Percentiles rank a stretch among this genome's conserved stretches.
Conservation (phyloP, 75 land plant genomes). For the Cryptomeria japonica region DNA sequence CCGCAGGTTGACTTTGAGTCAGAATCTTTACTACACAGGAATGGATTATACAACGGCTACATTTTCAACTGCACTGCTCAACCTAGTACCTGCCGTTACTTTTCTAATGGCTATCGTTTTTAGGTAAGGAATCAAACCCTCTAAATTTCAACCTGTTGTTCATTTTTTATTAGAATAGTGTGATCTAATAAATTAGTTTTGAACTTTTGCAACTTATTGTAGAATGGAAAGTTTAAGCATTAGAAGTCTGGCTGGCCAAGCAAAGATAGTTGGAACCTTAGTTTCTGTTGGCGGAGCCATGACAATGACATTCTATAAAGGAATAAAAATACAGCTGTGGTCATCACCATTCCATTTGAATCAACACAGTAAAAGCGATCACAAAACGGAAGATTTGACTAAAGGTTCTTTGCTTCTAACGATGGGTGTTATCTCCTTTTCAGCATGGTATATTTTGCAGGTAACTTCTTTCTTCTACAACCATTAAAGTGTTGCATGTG, state of each 20-base stretch:
- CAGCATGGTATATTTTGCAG: too few relatives aligned
- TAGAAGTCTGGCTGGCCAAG: conserved; percentile 29
- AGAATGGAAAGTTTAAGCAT: conserved; percentile 53
- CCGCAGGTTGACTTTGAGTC: conserved; percentile 52
- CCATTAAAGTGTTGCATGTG: too few relatives aligned
- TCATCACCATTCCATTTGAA: neutral
- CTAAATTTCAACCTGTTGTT: too few relatives aligned
- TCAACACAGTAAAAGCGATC: too few relatives aligned
- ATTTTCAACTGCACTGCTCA: too few relatives aligned
- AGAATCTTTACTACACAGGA: conserved; percentile 53
- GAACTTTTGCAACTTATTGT: neutral
- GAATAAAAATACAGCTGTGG: conserved; percentile 6
- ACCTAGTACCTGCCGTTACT: conserved; percentile 60
- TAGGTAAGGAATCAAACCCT: conserved; percentile 27
- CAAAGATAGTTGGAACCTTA: conserved; percentile 49
- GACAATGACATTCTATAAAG: conserved; percentile 43
- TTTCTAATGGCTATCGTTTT: conserved; percentile 63
- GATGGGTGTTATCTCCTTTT: too few relatives aligned
- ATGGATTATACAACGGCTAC: conserved; percentile 14
- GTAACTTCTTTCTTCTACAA: too few relatives aligned
- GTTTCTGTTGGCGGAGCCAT: conserved; percentile 41
- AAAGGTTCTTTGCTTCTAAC: too few relatives aligned
- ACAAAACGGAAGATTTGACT: neutral
- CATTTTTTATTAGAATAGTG: neutral
- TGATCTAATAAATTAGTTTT: neutral